A percentile compares a stretch with the other conserved stretches of the same genome.
These are phyloP conservation scores for Candida saitoana DNA, from an alignment of 805 yeast genomes.

Conservation along the genomic window DNA sequence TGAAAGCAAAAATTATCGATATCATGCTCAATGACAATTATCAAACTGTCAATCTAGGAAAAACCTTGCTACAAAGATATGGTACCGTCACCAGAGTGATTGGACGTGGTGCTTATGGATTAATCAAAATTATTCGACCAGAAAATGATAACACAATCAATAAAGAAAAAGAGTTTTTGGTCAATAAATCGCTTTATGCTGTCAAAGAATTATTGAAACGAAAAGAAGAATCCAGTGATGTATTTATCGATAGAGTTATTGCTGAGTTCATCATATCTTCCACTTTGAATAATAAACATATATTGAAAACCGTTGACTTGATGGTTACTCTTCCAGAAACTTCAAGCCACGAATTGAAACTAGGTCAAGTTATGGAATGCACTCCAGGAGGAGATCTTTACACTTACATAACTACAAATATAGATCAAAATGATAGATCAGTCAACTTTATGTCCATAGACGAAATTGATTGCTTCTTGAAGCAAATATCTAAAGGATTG, in stretches of 20 bases:
- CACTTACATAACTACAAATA: conserved; percentile 22
- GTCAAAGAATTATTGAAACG: conserved; percentile 30
- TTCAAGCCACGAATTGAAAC: conserved; percentile 11
- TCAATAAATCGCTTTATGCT: conserved; percentile 19
- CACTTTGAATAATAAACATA: conserved; percentile 69
- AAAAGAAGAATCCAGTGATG: conserved; percentile 26
- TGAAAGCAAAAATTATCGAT: conserved; percentile 17
- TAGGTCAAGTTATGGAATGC: conserved; percentile 38
- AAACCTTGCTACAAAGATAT: conserved; percentile 29
- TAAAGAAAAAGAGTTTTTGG: neutral
- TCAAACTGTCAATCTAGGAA: conserved; percentile 9
- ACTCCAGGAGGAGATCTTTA: conserved; percentile 35
- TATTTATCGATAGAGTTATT: conserved; percentile 68
- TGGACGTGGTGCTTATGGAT: conserved; percentile 37
- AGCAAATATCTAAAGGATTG: conserved; percentile 79
- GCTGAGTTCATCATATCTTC: conserved; percentile 88
- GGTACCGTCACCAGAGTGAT: conserved; percentile 32
- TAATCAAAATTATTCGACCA: conserved; percentile 30
- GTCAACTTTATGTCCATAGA: conserved; percentile 21
- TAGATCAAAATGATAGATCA: conserved; percentile 5
- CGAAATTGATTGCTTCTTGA: conserved; percentile 87
- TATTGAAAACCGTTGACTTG: conserved; percentile 73
- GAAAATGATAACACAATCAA: conserved; percentile 1
- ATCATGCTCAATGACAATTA: conserved; percentile 10
- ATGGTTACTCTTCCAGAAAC: conserved; percentile 39